A percentile compares a stretch with the other conserved stretches of the same genome.
Evolutionary conservation across 768 basidiomycete species (phyloP).

Genomic region (Leccinum aurantiacum): DNA sequence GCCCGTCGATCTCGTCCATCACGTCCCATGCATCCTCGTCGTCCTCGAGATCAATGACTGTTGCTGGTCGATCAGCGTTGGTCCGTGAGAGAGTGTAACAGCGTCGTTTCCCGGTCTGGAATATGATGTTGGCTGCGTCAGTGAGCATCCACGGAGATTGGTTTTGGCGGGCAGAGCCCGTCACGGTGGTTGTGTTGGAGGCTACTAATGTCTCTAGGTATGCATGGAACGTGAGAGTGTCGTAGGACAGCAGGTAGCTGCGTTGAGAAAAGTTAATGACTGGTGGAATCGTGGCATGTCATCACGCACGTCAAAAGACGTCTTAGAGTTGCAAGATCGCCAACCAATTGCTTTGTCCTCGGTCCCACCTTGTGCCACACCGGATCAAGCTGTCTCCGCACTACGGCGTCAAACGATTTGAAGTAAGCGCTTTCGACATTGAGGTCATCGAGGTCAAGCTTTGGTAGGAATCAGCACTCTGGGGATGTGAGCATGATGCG

Average conservation of each 20-base stretch:
- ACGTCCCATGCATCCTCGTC: slow-evolving; percentile 74
- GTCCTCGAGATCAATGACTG: slow-evolving; percentile 45
- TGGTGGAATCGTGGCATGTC: background rate
- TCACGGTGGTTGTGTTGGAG: slow-evolving; percentile 49
- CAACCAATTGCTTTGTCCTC: slow-evolving; percentile 87
- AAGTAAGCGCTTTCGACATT: slow-evolving; percentile 94
- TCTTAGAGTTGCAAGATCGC: slow-evolving; percentile 81
- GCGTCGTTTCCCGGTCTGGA: slow-evolving; percentile 72
- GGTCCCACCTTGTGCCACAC: slow-evolving; percentile 98
- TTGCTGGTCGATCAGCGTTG: slow-evolving; percentile 20
- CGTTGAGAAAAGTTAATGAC: background rate
- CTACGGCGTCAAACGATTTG: slow-evolving; percentile 85
- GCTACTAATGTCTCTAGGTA: slow-evolving; percentile 88
- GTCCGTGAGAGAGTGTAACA: slow-evolving; percentile 60
- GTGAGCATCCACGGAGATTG: slow-evolving; percentile 90
- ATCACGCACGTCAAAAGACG: slow-evolving; percentile 70
- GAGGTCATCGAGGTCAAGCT: slow-evolving; percentile 94
- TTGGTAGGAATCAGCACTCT: background rate
- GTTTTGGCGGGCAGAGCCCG: slow-evolving; percentile 60
- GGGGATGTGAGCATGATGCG: background rate
- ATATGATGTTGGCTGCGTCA: slow-evolving; percentile 86
- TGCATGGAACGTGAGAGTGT: slow-evolving; percentile 85
- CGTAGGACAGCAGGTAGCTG: slow-evolving; percentile 81
- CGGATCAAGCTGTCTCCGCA: slow-evolving; percentile 84
- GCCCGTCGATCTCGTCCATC: slow-evolving; percentile 53